Base-by-base conservation (phyloP, 352 stramenopile genomes). In the Phytopythium cucurbitacearum region DNA sequence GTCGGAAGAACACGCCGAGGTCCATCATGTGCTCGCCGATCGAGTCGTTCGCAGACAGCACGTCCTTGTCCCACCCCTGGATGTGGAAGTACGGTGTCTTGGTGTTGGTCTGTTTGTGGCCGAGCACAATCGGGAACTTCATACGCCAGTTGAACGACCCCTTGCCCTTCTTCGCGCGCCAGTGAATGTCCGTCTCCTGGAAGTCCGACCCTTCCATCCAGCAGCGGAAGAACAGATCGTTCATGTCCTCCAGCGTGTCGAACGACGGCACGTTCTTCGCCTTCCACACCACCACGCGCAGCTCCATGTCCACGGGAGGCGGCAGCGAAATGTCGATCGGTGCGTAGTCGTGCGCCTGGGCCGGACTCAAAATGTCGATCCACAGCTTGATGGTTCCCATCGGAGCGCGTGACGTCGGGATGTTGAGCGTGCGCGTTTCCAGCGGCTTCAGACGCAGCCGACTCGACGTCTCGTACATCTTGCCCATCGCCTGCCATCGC, bases 81-180 rank as follows among this genome's bases (percentile, higher is more conserved):
- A 98, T 74, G 56, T 96, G 86, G 57, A 98, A 94, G 62, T 97
- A 97, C 36, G 89, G 87, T 36, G 94, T 94, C 69, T 97, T 97
- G 34, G 79, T 89, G 64, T 94, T 90, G 9, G 66, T 66, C 57
- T 91, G 76, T 56, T 94, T 91, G 63, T 91, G 80, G 1, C 80
- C 80, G 1, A 97, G 63, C n/a, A 80, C 73, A 28, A 98, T 80
- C 5, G 85, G 77, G 65, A 97, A 97, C 67, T 97, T 97, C 71
- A 98, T 91, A 37, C 93, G 87, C 87, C 91, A 98, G 69, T 98
- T 98, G 61, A 94, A 98, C 33, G 81, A 96, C 10, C 78, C 90
- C 67, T 97, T 96, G 59, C 93, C 93, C 59, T 95, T 96, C 67
- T 97, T 97, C 11, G 80, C 85, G 41, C 93, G 87, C 92, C 91